These are phyloP conservation scores for Dendrostoma leiphaemia DNA, from an alignment of 2,329 filamentous ascomycete species.

Conservation along the genomic window DNA sequence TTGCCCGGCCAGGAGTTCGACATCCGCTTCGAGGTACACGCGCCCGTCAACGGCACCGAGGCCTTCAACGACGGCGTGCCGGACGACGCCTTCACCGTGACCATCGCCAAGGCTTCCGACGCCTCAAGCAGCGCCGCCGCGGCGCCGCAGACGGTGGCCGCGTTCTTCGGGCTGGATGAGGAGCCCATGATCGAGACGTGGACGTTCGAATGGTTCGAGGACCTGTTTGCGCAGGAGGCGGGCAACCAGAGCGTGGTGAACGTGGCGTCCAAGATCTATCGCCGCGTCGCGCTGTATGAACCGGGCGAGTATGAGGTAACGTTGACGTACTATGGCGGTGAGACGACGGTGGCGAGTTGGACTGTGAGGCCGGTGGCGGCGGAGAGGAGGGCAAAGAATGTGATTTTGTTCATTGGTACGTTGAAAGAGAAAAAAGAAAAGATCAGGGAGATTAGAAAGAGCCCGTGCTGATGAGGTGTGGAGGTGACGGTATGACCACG, in stretches of 20 bases:
- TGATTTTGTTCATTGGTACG: constrained; percentile 79
- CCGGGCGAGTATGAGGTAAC: constrained; percentile 77
- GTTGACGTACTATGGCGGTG: constrained; percentile 70
- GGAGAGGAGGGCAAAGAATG: constrained; percentile 76
- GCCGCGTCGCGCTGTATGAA: constrained; percentile 72
- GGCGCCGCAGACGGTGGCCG: constrained; percentile 38
- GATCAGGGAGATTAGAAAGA: too few species aligned
- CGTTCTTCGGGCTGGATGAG: constrained; percentile 67
- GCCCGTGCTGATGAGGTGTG: constrained; percentile 1
- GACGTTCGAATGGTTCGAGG: constrained; percentile 83
- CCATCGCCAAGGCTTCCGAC: constrained; percentile 64
- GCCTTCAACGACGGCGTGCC: constrained; percentile 66
- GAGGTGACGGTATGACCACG: constrained; percentile 62
- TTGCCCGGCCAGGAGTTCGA: constrained; percentile 82
- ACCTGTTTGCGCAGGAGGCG: constrained; percentile 74
- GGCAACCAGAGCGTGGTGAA: constrained; percentile 71
- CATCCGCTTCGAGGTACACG: constrained; percentile 78
- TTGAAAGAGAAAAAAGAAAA: constrained; percentile 20
- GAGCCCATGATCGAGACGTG: constrained; percentile 77
- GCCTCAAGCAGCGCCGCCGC: constrained; percentile 38
- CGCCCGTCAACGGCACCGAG: constrained; percentile 78
- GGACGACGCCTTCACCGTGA: constrained; percentile 74
- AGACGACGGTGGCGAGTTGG: constrained; percentile 74
- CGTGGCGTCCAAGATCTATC: constrained; percentile 76
- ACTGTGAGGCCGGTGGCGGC: constrained; percentile 68